Conservation (phyloP, 495 filamentous ascomycete genomes). For the Daldinia childiae region DNA sequence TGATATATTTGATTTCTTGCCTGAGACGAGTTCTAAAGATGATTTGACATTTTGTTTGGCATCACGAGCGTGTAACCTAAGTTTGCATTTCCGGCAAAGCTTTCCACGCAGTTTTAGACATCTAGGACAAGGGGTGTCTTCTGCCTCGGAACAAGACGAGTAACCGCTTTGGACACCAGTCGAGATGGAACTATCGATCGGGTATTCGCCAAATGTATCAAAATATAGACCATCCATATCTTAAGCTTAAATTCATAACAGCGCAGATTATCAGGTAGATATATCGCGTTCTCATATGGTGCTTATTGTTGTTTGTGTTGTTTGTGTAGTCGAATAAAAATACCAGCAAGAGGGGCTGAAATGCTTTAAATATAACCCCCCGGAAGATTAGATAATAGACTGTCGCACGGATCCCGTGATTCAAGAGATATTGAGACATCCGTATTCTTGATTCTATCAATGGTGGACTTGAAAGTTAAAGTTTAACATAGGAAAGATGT, state of each 20-base stretch:
- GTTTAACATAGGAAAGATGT: too few species aligned
- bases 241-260: neutral
- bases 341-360: neutral
- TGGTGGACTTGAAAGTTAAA: too few species aligned
- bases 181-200: neutral
- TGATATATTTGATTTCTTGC: neutral
- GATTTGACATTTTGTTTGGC: neutral
- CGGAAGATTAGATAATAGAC: neutral
- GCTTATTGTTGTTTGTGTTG: neutral
- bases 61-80: neutral
- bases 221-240: conserved; percentile 1
- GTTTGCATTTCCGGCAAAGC: neutral
- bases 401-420: neutral
- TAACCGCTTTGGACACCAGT: neutral
- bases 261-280: too few species aligned
- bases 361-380: neutral
- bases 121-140: neutral
- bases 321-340: neutral
- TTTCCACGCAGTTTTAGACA: neutral
- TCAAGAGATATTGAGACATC: neutral
- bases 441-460: too few species aligned
- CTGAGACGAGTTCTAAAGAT: neutral
- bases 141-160: neutral
- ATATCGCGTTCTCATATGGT: too few species aligned
- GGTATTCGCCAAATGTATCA: conserved; percentile 1